Evolutionary conservation across 1,284 basidiomycete genomes (phyloP), one percentile per base, ranked within the genome.

Genomic region (Phaffia rhodozyma): DNA sequence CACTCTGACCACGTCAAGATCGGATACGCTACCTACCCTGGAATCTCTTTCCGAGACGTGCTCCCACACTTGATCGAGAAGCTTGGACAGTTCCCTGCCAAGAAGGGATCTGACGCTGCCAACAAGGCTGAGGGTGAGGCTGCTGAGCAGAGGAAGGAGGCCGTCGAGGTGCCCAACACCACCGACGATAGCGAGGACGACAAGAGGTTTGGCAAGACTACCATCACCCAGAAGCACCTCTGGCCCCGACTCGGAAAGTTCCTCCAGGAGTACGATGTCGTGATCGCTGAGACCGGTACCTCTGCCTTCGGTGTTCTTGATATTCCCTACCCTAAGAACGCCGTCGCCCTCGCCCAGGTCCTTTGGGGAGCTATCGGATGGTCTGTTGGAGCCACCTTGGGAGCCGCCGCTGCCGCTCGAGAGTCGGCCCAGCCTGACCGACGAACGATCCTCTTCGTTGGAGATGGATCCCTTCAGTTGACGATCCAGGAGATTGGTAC

Each of bases 221-320:
- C 62, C 82, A 82, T 93, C 71, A 82, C 84, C 2, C 91, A 94
- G 65, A 55, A 53, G 43, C 75, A 73, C 55, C 82, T 97, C 72
- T 97, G 93, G 93, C 87, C 89, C 0, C 82, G 86, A 47, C 73
- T 96, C 58, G 83, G 83, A 20, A 73, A 80, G 66, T 96, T 92
- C 80, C 89, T 97, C 79, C 76, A 78, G 68, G 76, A 82, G 43
- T 79, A 82, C 66, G 77, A 93, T 73, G 82, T 93, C 57, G 82
- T 94, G 68, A 76, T 94, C 58, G 83, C 86, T 0, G 91, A 94
- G 76, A 93, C 91, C 21, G 68, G 90, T 49, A 77, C 76, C 1
- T 72, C 72, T 2, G 83, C 79, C 63, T 90, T 90, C 70, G 88
- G 87, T 56, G 81, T 90, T 58, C 74, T 91, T 47, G 86, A 89